These are phyloP conservation scores for Stephanodiscus triporus DNA, from an alignment of 108 stramenopile species.

Conservation along the genomic window DNA sequence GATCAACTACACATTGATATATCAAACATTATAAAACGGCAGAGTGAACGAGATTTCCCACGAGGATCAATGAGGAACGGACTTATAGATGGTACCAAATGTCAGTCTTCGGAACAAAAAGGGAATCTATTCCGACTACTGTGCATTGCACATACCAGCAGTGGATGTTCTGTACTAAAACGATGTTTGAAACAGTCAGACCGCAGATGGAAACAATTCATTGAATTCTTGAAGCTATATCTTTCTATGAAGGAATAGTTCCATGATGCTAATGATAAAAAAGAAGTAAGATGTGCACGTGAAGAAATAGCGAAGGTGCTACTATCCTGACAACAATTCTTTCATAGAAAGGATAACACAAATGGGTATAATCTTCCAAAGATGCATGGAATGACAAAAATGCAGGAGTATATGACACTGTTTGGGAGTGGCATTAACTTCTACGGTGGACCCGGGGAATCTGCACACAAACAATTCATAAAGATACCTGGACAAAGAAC, in stretches of 20 bases:
- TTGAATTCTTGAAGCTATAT: not conserved
- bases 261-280: not conserved
- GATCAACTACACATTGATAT: too few species aligned
- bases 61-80: not conserved
- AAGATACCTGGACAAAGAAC: not conserved
- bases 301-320: not conserved
- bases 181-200: not conserved
- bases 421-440: constrained; percentile 1
- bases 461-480: too few species aligned
- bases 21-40: not conserved
- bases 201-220: not conserved
- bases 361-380: not conserved
- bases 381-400: not conserved
- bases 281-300: not conserved
- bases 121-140: not conserved
- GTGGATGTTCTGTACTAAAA: not conserved
- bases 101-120: not conserved
- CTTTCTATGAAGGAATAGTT: not conserved
- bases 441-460: not conserved
- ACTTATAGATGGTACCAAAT: not conserved
- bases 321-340: not conserved
- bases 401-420: not conserved
- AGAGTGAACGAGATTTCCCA: constrained; percentile 7
- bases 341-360: not conserved
- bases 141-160: not conserved